Base-by-base conservation (phyloP, 106 monocot genomes). In the Agapanthus africanus region DNA sequence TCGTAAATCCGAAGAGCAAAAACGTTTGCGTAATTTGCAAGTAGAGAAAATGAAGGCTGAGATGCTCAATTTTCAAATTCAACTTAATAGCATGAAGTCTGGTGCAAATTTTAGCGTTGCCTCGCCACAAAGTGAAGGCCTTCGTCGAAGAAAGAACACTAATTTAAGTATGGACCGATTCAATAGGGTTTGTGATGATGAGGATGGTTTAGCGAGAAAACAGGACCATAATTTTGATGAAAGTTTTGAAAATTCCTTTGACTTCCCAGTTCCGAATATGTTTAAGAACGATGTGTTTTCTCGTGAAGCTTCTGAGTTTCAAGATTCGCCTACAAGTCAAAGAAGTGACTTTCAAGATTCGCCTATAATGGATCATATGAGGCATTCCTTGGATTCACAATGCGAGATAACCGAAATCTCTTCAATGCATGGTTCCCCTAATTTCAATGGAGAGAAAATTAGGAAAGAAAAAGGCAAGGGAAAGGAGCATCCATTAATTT, bases 41-140 rank as follows among this genome's bases (percentile, higher is more conserved):
- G 97, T 97, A 23, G 97, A 97, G 66, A 97, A 89, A 79, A 97
- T 92, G 86, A 97, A 97, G 79, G 76, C 97, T 46, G 92, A 97
- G 80, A 89, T 97, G 89, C 76, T 92, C 16, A 89, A 97, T 87
- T 80, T 97, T 68, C 89, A 92, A 74, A 78, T 59, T 54, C 84
- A 97, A 50, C 88, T 97, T 7, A 76, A 85, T 11, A 84, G 80
- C 54, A 81, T 82, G 77, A 87, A 77, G 66, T 77, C 84, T 32
- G 66, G 69, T 34, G 39, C 67, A 1, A 73, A 82, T 63, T 60
- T 79, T 54, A 36, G 62, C 27, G 68, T 67, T 39, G 64, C 21
- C 66, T 56, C 87, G 54, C 78, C 82, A 22, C 71, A 76, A 54
- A 66, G 51, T 42, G 84, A 82, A 64, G 86, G 88, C 32, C 73